Base-by-base conservation (phyloP, 345 rosid species). In the Citrus medica region DNA sequence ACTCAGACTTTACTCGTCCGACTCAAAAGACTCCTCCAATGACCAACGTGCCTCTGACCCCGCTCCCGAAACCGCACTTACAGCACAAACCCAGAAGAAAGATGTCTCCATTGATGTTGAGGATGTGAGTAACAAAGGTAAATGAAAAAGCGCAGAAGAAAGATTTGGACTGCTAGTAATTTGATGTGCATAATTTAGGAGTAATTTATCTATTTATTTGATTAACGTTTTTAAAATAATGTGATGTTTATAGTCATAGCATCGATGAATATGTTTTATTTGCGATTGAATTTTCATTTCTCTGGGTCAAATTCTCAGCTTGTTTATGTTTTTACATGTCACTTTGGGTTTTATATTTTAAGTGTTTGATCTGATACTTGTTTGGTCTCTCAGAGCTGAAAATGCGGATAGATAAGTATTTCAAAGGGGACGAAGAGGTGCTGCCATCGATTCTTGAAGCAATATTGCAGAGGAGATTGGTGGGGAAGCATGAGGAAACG, bases 341-440 rank as follows among this genome's bases (percentile, higher is more conserved):
- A 71, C 28, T 13, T 3, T 4, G 30, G 22, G 37, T 40, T 62
- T 38, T 46, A 3, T 56, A 3, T 51, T 73, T 75, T 3, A 30
- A 22, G 21, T 13, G 46, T 73, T 38, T 65, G 53, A 27, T 60
- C 59, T 40, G 22, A 35, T 38, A 5, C 22, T 81, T 81, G 17
- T 79, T 81, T 79, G 75, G 65, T 83, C 37, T 58, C 37, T 61
- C 80, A 93, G 97, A 95, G 86, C 85, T 95, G 59, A 93, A 89
- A 79, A 67, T 67, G 46, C 84, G 79, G 74, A 82, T 95, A 65
- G 88, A 91, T 53, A 89, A 91, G 84, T 95, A 93, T 83, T 91
- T 92, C 81, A 81, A 88, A 7, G 97, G 97, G 2, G 89, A 92
- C 32, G 98, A 93, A 75, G 94, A 91, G 69, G 91, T 87, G 58